Percentiles rank a stretch among this genome's conserved stretches.
Conservation (phyloP, 306 rosid genomes). For the Leucaena leucocephala region DNA sequence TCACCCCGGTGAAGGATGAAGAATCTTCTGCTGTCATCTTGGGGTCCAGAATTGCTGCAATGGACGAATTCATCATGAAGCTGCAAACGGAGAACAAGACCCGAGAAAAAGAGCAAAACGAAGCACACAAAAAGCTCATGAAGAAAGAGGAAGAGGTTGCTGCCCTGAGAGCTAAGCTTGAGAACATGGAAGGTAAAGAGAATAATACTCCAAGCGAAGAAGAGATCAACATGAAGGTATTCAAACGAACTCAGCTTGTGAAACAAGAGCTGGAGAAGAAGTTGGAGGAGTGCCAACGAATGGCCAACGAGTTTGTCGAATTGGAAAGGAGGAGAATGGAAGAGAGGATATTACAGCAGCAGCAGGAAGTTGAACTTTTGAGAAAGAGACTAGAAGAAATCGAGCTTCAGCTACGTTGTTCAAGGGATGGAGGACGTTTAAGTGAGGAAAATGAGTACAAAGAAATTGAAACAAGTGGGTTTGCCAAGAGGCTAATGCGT, state of each 20-base stretch:
- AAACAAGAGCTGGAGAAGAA: constrained; percentile 83
- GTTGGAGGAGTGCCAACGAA: constrained; percentile 87
- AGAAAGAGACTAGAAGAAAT: constrained; percentile 84
- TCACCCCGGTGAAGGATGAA: constrained; percentile 77
- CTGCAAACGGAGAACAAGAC: constrained; percentile 88
- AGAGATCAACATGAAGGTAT: constrained; percentile 80
- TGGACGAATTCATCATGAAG: constrained; percentile 91
- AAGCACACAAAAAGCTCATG: constrained; percentile 75
- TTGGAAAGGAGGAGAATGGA: constrained; percentile 95
- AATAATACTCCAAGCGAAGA: constrained; percentile 61
- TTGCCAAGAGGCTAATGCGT: constrained; percentile 67
- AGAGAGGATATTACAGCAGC: constrained; percentile 82
- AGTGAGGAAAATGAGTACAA: constrained; percentile 41
- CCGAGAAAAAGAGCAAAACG: constrained; percentile 78
- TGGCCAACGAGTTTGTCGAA: constrained; percentile 87
- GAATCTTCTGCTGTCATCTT: constrained; percentile 85
- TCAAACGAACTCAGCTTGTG: constrained; percentile 61
- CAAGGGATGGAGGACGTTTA: constrained; percentile 51
- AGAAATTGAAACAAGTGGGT: constrained; percentile 68
- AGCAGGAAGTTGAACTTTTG: constrained; percentile 85
- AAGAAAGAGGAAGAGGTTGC: constrained; percentile 88
- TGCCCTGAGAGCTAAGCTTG: constrained; percentile 67
- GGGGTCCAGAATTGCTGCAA: constrained; percentile 90
- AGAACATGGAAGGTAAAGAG: constrained; percentile 51
- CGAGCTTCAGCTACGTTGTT: constrained; percentile 61